Evolutionary conservation across 768 basidiomycete species (phyloP).

Genomic region (Collybiopsis luxurians): DNA sequence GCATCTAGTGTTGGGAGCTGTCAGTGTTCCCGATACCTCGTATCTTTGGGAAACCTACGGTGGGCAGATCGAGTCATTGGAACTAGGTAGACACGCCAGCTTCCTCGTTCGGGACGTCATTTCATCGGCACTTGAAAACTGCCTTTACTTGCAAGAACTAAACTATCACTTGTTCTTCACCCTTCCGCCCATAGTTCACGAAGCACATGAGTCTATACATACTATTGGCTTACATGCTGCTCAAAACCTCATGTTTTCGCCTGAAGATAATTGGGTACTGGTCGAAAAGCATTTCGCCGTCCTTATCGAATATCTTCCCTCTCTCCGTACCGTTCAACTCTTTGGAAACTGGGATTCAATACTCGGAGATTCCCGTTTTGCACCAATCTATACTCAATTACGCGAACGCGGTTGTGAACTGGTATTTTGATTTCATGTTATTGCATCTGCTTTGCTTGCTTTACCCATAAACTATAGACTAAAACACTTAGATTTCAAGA

Average conservation of each 20-base stretch:
- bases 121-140: conserved; percentile 40
- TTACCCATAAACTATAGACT: too few relatives aligned
- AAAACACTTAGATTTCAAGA: too few relatives aligned
- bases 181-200: conserved; percentile 12
- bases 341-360: conserved; percentile 53
- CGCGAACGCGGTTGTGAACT: conserved; percentile 27
- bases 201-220: conserved; percentile 31
- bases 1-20: conserved; percentile 50
- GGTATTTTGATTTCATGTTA: not conserved
- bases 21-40: conserved; percentile 35
- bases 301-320: conserved; percentile 41
- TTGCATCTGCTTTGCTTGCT: not conserved
- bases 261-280: conserved; percentile 36
- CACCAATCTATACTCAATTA: conserved; percentile 26
- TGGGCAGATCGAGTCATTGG: conserved; percentile 47
- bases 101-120: conserved; percentile 53
- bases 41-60: conserved; percentile 51
- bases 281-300: conserved; percentile 46
- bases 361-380: conserved; percentile 35
- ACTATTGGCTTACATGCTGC: conserved; percentile 52
- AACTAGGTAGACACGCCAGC: conserved; percentile 55
- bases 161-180: conserved; percentile 60
- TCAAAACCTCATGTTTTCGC: conserved; percentile 39
- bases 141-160: conserved; percentile 45
- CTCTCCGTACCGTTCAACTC: conserved; percentile 42